These are phyloP conservation scores for Russula sp. DNA, from an alignment of 768 basidiomycete genomes.

Conservation along the genomic window DNA sequence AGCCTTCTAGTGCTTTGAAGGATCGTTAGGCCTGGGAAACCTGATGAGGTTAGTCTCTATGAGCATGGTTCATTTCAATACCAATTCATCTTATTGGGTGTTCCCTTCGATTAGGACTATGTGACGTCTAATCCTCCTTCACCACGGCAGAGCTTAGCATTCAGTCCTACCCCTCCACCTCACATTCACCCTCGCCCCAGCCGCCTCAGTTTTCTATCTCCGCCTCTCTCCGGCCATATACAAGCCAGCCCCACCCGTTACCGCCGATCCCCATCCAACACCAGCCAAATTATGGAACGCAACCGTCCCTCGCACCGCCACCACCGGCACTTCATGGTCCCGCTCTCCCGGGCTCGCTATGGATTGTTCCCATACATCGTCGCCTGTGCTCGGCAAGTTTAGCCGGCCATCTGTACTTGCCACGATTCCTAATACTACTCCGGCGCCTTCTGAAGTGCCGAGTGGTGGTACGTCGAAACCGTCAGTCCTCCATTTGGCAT, in stretches of 20 bases:
- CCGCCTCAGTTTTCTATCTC: conserved; percentile 30
- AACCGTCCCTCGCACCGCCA: conserved; percentile 52
- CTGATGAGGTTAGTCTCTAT: conserved; percentile 55
- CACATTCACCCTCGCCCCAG: conserved; percentile 28
- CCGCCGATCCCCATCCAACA: conserved; percentile 33
- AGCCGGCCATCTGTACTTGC: conserved; percentile 2
- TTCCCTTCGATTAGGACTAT: conserved; percentile 74
- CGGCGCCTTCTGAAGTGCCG: conserved; percentile 10
- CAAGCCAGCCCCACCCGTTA: conserved; percentile 33
- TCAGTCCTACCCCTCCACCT: conserved; percentile 20
- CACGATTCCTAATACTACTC: conserved; percentile 2
- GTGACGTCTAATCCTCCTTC: conserved; percentile 70
- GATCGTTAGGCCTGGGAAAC: conserved; percentile 78
- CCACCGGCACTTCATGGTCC: conserved; percentile 70
- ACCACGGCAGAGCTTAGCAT: conserved; percentile 35
- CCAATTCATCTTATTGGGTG: conserved; percentile 39
- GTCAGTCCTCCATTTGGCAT: not conserved
- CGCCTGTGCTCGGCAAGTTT: too few relatives aligned
- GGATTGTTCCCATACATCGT: conserved; percentile 25
- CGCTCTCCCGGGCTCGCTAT: conserved; percentile 49
- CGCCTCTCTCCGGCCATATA: conserved; percentile 29
- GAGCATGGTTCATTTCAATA: not conserved
- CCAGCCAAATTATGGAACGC: conserved; percentile 24
- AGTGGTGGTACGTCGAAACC: conserved; percentile 8
- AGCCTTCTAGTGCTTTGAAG: conserved; percentile 72